phyloP scores from a whole-genome alignment of 768 basidiomycete species.

The Lactarius trivialis region DNA sequence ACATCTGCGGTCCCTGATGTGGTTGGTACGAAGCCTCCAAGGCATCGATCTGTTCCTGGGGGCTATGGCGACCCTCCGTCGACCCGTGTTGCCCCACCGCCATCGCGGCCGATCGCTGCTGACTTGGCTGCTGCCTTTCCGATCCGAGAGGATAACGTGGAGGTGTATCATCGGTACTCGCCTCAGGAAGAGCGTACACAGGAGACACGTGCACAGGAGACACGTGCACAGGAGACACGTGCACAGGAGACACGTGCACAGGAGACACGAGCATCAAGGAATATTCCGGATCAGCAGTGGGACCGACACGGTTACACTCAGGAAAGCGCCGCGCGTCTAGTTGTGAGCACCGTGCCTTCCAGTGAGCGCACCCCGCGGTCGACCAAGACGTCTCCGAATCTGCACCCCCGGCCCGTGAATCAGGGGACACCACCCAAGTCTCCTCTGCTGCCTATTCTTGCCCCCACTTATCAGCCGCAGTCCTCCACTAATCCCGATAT shows the following conservation, averaged over 20 bases:
- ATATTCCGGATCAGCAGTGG: conserved; percentile 12
- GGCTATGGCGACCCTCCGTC: conserved; percentile 1
- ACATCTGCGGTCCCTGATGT: conserved; percentile 4
- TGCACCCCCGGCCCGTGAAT: conserved; percentile 15
- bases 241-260: conserved; percentile 1
- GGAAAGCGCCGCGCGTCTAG: not conserved
- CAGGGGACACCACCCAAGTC: conserved; percentile 22
- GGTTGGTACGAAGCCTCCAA: not conserved
- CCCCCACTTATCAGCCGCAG: not conserved
- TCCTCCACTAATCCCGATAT: not conserved
- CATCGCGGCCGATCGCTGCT: conserved; percentile 11
- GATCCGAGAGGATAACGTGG: conserved; percentile 18
- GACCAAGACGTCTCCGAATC: conserved; percentile 20
- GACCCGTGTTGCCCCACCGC: conserved; percentile 1
- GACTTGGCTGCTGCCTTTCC: conserved; percentile 20
- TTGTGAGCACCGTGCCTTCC: conserved; percentile 13
- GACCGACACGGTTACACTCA: conserved; percentile 14
- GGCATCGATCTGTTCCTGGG: conserved; percentile 3
- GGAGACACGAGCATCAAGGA: not conserved
- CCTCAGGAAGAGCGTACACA: conserved; percentile 9
- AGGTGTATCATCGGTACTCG: conserved; percentile 7
- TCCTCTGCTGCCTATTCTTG: conserved; percentile 1
- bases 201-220: no score
- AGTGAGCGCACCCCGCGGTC: conserved; percentile 20
- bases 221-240: not conserved